phyloP scores from a whole-genome alignment of 371 early-diverging fungal genomes.

The Actinomortierella ambigua region DNA sequence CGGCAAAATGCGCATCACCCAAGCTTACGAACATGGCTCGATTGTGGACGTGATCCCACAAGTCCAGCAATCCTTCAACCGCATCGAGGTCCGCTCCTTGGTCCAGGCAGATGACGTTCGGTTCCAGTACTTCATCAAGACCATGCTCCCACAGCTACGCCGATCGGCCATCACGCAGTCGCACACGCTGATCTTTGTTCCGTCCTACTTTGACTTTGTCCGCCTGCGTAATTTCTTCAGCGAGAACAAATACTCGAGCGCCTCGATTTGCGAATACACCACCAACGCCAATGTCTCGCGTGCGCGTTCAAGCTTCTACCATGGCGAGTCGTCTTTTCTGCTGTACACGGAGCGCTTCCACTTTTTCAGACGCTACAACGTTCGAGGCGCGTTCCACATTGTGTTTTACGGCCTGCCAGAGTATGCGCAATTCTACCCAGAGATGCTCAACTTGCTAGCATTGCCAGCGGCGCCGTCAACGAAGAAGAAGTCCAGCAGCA shows the following conservation, averaged over 20 bases:
- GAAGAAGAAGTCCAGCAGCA: slow-evolving; percentile 12
- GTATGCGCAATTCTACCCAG: slow-evolving; percentile 86
- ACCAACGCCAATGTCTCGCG: slow-evolving; percentile 71
- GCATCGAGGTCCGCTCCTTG: slow-evolving; percentile 65
- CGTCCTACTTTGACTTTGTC: slow-evolving; percentile 97
- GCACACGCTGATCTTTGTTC: slow-evolving; percentile 87
- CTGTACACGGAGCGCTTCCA: slow-evolving; percentile 94
- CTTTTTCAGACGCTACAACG: slow-evolving; percentile 88
- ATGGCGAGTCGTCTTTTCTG: slow-evolving; percentile 77
- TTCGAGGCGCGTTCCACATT: slow-evolving; percentile 85
- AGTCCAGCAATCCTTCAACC: slow-evolving; percentile 82
- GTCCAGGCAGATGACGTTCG: slow-evolving; percentile 77
- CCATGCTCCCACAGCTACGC: slow-evolving; percentile 63
- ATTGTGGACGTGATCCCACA: slow-evolving; percentile 80
- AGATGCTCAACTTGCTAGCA: slow-evolving; percentile 73
- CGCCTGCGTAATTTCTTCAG: slow-evolving; percentile 86
- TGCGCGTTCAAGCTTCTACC: slow-evolving; percentile 80
- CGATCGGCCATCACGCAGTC: slow-evolving; percentile 63
- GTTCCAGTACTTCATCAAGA: slow-evolving; percentile 80
- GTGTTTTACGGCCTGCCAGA: slow-evolving; percentile 93
- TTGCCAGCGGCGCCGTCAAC: slow-evolving; percentile 48
- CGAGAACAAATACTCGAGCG: slow-evolving; percentile 76
- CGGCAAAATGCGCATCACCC: slow-evolving; percentile 78
- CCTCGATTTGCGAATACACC: slow-evolving; percentile 81
- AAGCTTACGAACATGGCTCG: slow-evolving; percentile 62